Base-by-base conservation (phyloP, 2,329 filamentous ascomycete genomes). In the Fusarium gaditjirri region DNA sequence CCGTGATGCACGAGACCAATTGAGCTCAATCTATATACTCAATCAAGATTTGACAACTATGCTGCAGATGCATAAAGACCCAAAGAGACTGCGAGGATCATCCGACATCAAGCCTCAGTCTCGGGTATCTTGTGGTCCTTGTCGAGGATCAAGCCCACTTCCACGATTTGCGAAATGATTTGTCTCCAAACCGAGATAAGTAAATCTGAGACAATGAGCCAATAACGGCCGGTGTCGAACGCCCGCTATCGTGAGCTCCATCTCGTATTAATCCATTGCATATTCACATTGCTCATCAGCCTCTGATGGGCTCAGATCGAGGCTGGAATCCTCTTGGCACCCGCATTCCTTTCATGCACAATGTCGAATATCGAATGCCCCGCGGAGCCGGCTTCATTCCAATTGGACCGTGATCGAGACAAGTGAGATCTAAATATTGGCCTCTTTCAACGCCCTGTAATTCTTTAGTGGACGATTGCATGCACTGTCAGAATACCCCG, bases 281-380 rank as follows among this genome's bases (percentile, higher is more conserved):
- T 47, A 50, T 52, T 68, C 25, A 36, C 35, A 35, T 49, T 55
- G 49, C 25, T 57, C 33, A 27, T 57, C 33, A 27, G 38, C 60
- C 70, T 44, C 70, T 67, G 42, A 56, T 46, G 46, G 61, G 67
- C 44, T 60, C 29, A 44, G 60, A 60, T 71, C 44, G 56, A 54
- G 58, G 56, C 65, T 72, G 65, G 58, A 53, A 62, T 25, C 35
- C n/a, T 55, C 38, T 44, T 55, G 57, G 68, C 63, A 63, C 53
- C 67, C 61, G 38, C 65, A 65, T 68, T 63, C 61, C 70, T 64
- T 65, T 67, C 61, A 67, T 70, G 63, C 61, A 73, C 66, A 65
- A 63, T 62, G 62, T 68, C 59, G 44, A 65, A 70, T 70, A 61
- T 72, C 50, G 54, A 76, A 70, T 73, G 56, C 49, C 47, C 61